Base-by-base conservation (phyloP, 2,329 filamentous ascomycete genomes). In the Apiospora malaysiana region DNA sequence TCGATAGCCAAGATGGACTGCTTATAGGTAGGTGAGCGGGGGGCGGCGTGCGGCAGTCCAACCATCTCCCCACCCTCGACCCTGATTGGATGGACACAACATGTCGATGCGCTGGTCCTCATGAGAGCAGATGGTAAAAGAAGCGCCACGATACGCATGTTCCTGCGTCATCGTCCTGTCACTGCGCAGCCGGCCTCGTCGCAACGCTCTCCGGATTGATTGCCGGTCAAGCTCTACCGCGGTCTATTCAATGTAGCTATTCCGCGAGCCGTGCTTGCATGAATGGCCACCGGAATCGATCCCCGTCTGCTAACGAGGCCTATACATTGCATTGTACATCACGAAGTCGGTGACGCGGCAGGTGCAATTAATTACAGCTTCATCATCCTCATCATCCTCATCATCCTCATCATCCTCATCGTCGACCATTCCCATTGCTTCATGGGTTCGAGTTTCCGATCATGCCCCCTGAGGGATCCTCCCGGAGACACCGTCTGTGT, bases 91-190 rank as follows among this genome's bases (percentile, higher is more conserved):
- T 27, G 32, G 8, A 8, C 56, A 56, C 10, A 32, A 3, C n/a
- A 9, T 23, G 27, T 40, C 21, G 56, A 37, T 63, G 56, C 56
- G 56, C 56, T 63, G 56, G 56, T 63, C 56, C 32, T 40, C 21
- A 23, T 63, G 56, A 40, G 9, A 63, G 56, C 32, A 40, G 51
- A 37, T 59, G 21, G 51, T 37, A 18, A 59, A 59, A 37, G 27
- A 8, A 32, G 56, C 56, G 56, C 56, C 56, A 63, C 56, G 56
- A 63, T 63, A 40, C 56, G 32, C 56, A 63, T 63, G 32, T 63
- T 63, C 56, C 32, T 63, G 56, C 56, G 32, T 63, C 56, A 63
- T 63, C 27, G 18, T 32, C 9, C 5, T 40, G 56, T 63, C 56
- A 63, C 56, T 40, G 27, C n/a, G 56, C 56, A 63, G 56, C 56